A percentile compares a stretch with the other conserved stretches of the same genome.
These are phyloP conservation scores for Trichoderma lentiforme DNA, from an alignment of 2,329 filamentous ascomycete species.

Conservation along the genomic window DNA sequence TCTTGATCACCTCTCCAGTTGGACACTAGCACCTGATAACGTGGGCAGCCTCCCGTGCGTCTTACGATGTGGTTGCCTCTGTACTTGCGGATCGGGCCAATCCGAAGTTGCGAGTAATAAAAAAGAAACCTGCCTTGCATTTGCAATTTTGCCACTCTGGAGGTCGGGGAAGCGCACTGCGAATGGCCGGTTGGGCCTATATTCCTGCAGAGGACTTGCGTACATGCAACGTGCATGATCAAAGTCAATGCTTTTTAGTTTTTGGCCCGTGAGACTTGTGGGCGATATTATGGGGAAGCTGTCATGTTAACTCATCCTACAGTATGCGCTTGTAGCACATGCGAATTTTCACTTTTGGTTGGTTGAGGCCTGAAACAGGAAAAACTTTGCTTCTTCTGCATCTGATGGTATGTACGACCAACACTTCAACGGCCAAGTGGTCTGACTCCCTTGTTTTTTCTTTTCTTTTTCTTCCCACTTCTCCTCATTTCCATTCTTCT, in stretches of 20 bases:
- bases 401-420: neutral
- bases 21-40: neutral
- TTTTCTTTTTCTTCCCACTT: neutral
- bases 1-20: neutral
- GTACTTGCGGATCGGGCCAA: neutral
- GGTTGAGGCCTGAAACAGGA: neutral
- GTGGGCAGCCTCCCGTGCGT: conserved; percentile 1
- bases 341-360: neutral
- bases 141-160: neutral
- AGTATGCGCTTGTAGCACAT: neutral
- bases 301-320: neutral
- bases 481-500: neutral
- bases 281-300: neutral
- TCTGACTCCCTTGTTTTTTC: neutral
- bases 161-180: neutral
- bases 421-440: neutral
- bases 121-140: neutral
- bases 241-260: neutral
- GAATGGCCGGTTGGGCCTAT: neutral
- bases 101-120: neutral
- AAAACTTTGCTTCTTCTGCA: conserved; percentile 1
- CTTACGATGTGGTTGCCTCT: neutral
- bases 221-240: conserved; percentile 14
- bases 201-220: conserved; percentile 9
- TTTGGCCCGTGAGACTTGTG: neutral